Percentiles rank a stretch among this genome's conserved stretches.
These are phyloP conservation scores for Alternaria novae-zelandiae DNA, from an alignment of 2,329 filamentous ascomycete genomes.

Conservation along the genomic window DNA sequence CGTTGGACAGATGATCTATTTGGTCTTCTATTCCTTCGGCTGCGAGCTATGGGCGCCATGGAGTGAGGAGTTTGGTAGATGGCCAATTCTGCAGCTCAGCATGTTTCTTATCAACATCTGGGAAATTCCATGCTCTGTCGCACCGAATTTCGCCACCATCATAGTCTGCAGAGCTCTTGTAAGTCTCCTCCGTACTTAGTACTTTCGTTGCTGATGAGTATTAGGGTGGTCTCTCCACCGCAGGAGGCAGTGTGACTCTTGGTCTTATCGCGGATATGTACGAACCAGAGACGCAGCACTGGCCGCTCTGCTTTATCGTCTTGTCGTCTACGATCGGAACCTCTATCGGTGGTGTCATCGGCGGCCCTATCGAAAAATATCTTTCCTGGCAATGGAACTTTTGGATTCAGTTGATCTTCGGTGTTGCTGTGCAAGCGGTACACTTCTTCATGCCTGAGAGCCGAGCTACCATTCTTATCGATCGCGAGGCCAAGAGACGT, in stretches of 20 bases:
- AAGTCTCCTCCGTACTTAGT: constrained; percentile 59
- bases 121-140: constrained; percentile 69
- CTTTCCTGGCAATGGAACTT: constrained; percentile 74
- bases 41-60: constrained; percentile 83
- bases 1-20: constrained; percentile 57
- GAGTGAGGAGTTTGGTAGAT: constrained; percentile 75
- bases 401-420: constrained; percentile 84
- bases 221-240: constrained; percentile 54
- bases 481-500: constrained; percentile 75
- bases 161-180: constrained; percentile 66
- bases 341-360: constrained; percentile 75
- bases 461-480: constrained; percentile 74
- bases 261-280: constrained; percentile 69
- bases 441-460: constrained; percentile 77
- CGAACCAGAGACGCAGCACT: constrained; percentile 64
- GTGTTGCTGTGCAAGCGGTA: constrained; percentile 68
- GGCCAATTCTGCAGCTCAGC: constrained; percentile 64
- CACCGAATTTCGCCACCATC: constrained; percentile 69
- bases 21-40: constrained; percentile 81
- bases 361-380: constrained; percentile 58
- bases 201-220: constrained; percentile 58
- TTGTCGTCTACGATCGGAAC: constrained; percentile 67
- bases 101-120: constrained; percentile 67
- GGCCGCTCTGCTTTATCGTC: constrained; percentile 62
- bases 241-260: constrained; percentile 68